These are phyloP conservation scores for Trapa incisa DNA, from an alignment of 345 rosid genomes.

Conservation along the genomic window DNA sequence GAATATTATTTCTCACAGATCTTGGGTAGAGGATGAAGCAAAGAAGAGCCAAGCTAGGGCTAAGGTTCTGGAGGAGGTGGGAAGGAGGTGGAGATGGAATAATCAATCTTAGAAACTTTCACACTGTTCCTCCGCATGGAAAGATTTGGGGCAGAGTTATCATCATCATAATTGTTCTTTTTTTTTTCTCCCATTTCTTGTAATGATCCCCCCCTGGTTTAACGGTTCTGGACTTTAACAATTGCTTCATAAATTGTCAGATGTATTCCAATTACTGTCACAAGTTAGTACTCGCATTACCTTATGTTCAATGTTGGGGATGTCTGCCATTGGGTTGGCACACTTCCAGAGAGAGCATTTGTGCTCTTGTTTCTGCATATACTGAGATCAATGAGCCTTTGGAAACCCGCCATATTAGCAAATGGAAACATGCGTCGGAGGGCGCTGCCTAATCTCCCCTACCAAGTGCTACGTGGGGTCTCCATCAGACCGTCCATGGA, in stretches of 20 bases:
- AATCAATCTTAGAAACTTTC: constrained; percentile 11
- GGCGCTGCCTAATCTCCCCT: background rate
- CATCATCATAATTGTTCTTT: background rate
- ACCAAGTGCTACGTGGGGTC: background rate
- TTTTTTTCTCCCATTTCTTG: background rate
- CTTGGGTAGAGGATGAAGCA: constrained; percentile 92
- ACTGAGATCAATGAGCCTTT: background rate
- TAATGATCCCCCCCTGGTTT: background rate
- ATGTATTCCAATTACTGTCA: too few species aligned
- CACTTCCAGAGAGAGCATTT: too few species aligned
- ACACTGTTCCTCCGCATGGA: background rate
- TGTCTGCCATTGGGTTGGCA: too few species aligned
- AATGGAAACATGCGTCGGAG: background rate
- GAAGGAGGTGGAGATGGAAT: constrained; percentile 84
- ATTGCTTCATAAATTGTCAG: background rate
- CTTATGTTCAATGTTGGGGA: too few species aligned
- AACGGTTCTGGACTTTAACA: background rate
- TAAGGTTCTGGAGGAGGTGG: constrained; percentile 73
- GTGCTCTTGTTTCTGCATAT: background rate
- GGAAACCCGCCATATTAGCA: background rate
- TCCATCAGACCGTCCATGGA: background rate
- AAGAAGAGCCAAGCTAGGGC: constrained; percentile 79
- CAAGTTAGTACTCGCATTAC: too few species aligned
- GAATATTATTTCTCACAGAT: constrained; percentile 29
- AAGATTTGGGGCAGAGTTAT: background rate